Percentiles rank a stretch among this genome's conserved stretches.
These are phyloP conservation scores for Teratosphaeriaceae sp. DNA, from an alignment of 2,329 filamentous ascomycete genomes.

Conservation along the genomic window DNA sequence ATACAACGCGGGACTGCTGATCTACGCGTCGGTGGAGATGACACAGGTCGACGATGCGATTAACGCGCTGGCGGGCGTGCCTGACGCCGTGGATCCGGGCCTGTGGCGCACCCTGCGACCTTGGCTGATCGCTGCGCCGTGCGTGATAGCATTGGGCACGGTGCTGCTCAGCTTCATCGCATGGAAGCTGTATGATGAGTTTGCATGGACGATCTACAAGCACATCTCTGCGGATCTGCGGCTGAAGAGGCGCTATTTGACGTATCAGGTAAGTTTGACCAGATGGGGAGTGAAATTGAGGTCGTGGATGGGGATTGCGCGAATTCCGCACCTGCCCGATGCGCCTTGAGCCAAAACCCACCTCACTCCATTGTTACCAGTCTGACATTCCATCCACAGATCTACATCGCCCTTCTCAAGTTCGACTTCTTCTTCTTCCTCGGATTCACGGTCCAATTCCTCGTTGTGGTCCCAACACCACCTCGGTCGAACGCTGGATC, in stretches of 20 bases:
- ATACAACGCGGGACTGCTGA: constrained; percentile 83
- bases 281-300: too few relatives aligned
- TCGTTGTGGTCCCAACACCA: constrained; percentile 75
- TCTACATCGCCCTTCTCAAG: constrained; percentile 95
- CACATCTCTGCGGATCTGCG: constrained; percentile 95
- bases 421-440: constrained; percentile 99
- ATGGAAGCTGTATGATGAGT: constrained; percentile 97
- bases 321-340: too few relatives aligned
- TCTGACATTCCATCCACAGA: too few relatives aligned
- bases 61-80: constrained; percentile 38
- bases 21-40: constrained; percentile 90
- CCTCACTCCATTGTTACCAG: neutral
- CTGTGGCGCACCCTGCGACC: constrained; percentile 67
- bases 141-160: constrained; percentile 71
- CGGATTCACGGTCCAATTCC: constrained; percentile 95
- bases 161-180: constrained; percentile 67
- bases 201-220: constrained; percentile 99
- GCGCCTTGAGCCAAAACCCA: too few relatives aligned
- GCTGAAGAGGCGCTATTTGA: constrained; percentile 93
- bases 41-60: constrained; percentile 81
- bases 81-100: constrained; percentile 35
- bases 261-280: constrained; percentile 68
- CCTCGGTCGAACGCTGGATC: constrained; percentile 70
- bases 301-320: too few relatives aligned
- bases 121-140: constrained; percentile 78